phyloP scores from a whole-genome alignment of 495 filamentous ascomycete species.

The Chaetomium tenue region DNA sequence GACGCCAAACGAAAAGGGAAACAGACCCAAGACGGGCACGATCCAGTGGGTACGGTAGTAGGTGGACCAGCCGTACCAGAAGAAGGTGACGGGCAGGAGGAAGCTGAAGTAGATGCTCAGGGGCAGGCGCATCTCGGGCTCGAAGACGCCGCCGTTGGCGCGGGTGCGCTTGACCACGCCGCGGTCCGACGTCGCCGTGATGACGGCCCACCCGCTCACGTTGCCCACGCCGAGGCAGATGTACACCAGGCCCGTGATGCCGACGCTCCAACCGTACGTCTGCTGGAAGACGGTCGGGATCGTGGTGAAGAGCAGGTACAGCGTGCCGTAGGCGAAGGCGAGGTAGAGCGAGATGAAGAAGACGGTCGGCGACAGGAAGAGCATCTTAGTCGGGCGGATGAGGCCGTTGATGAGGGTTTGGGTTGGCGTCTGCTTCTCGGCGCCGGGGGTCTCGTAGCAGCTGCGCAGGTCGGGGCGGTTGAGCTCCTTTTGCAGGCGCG shows the following conservation, averaged over 20 bases:
- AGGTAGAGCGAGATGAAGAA: constrained; percentile 70
- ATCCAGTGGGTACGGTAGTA: constrained; percentile 42
- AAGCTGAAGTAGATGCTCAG: constrained; percentile 39
- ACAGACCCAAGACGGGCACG: constrained; percentile 53
- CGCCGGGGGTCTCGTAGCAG: constrained; percentile 35
- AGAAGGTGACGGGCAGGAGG: constrained; percentile 46
- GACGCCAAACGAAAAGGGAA: constrained; percentile 52
- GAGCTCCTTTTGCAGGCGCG: constrained; percentile 40
- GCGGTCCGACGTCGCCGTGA: constrained; percentile 42
- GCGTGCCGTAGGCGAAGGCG: constrained; percentile 69
- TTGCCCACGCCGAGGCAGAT: constrained; percentile 48
- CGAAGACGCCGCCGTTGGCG: constrained; percentile 53
- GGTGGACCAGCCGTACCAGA: constrained; percentile 50
- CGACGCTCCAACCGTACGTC: constrained; percentile 48
- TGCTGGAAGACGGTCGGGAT: constrained; percentile 60
- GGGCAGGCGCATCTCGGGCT: constrained; percentile 57
- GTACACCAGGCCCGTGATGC: constrained; percentile 45
- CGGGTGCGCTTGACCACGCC: constrained; percentile 42
- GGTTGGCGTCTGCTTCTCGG: constrained; percentile 21
- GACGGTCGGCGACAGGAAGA: constrained; percentile 62
- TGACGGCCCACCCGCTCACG: constrained; percentile 36
- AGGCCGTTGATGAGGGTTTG: constrained; percentile 44
- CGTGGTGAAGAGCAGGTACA: constrained; percentile 76
- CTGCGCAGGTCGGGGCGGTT: constrained; percentile 38
- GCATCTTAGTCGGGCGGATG: constrained; percentile 55